phyloP scores from a whole-genome alignment of 208 protist species.

The Leishmania tropica region DNA sequence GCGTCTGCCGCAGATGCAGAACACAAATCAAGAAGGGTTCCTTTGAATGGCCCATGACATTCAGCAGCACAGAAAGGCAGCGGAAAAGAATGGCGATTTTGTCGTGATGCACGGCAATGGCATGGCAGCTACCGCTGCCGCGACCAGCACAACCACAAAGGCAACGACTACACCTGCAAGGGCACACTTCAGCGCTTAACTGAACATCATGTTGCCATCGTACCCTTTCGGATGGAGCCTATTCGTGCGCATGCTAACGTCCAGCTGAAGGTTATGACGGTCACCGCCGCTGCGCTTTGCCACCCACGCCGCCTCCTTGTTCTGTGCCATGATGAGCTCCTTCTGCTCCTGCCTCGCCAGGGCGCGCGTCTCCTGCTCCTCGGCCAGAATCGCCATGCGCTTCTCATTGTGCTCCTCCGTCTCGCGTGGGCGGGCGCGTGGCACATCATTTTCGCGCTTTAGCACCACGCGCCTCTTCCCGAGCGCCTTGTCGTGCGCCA shows the following conservation, averaged over 20 bases:
- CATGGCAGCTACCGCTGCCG: background rate
- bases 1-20: background rate
- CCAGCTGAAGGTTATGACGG: conserved; percentile 59
- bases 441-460: conserved; percentile 73
- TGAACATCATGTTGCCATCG: conserved; percentile 79
- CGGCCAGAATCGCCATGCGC: conserved; percentile 60
- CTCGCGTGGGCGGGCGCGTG: conserved; percentile 62
- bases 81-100: background rate
- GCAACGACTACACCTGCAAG: background rate
- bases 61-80: background rate
- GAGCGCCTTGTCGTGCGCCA: conserved; percentile 26
- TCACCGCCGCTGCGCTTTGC: conserved; percentile 46
- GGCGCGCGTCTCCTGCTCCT: conserved; percentile 58
- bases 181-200: conserved; percentile 17
- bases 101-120: background rate
- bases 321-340: conserved; percentile 55
- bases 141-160: background rate
- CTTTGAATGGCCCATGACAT: background rate
- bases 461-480: conserved; percentile 47
- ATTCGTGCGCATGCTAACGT: conserved; percentile 75
- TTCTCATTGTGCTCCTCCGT: conserved; percentile 55
- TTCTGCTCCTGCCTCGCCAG: conserved; percentile 67
- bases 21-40: background rate
- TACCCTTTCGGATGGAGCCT: conserved; percentile 91
- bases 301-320: conserved; percentile 47